These are phyloP conservation scores for Solanum medicagineum DNA, from an alignment of 257 asterid genomes.

Conservation along the genomic window DNA sequence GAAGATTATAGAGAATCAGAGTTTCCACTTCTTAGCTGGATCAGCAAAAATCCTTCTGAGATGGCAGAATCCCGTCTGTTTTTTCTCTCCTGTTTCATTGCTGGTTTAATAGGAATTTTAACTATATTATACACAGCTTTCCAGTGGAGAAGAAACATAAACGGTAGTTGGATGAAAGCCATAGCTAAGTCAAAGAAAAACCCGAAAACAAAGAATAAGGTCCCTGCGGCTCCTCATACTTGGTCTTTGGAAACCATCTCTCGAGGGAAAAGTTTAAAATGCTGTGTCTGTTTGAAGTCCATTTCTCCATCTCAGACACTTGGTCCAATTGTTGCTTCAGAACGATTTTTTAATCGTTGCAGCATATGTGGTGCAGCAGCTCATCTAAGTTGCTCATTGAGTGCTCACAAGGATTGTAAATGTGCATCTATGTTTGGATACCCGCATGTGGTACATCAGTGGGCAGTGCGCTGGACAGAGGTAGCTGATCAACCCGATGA, in stretches of 20 bases:
- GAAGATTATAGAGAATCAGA: conserved; percentile 68
- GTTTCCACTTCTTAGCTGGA: conserved; percentile 58
- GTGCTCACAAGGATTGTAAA: conserved; percentile 85
- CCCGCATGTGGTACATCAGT: conserved; percentile 71
- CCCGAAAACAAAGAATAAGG: conserved; percentile 70
- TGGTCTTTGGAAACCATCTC: conserved; percentile 77
- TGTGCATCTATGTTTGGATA: conserved; percentile 74
- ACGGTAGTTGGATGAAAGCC: conserved; percentile 90
- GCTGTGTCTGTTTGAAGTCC: conserved; percentile 79
- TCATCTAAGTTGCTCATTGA: conserved; percentile 73
- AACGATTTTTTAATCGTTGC: conserved; percentile 68
- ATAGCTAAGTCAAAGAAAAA: conserved; percentile 89
- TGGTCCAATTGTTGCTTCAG: conserved; percentile 52
- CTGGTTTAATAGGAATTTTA: conserved; percentile 65
- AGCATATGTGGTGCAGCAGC: conserved; percentile 82
- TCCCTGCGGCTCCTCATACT: conserved; percentile 58
- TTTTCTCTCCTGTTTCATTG: conserved; percentile 57
- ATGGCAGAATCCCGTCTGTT: conserved; percentile 65
- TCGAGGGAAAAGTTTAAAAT: conserved; percentile 74
- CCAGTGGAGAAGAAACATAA: conserved; percentile 91
- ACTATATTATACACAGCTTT: conserved; percentile 81
- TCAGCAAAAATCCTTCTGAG: conserved; percentile 52
- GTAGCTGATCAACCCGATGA: conserved; percentile 85
- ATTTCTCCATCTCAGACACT: conserved; percentile 80
- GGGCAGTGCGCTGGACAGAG: conserved; percentile 96